These are phyloP conservation scores for Bifiguratus adelaidae DNA, from an alignment of 192 early-diverging fungal genomes.

Conservation along the genomic window DNA sequence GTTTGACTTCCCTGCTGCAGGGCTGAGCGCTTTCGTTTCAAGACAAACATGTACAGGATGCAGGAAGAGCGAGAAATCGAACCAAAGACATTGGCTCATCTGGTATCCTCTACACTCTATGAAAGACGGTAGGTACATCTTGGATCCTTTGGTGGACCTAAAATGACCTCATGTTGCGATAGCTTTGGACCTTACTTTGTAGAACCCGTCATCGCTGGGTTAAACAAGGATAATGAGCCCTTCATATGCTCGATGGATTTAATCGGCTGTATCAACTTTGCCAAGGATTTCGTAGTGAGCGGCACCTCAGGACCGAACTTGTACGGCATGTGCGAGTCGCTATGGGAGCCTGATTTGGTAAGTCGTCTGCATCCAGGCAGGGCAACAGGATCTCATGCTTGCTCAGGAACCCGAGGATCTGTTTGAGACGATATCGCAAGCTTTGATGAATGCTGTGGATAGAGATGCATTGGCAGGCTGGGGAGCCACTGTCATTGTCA, in stretches of 20 bases:
- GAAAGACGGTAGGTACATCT: constrained; percentile 54
- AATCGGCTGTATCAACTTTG: constrained; percentile 89
- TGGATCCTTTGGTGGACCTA: background rate
- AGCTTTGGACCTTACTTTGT: constrained; percentile 96
- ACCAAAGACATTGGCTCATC: constrained; percentile 83
- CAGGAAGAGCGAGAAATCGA: constrained; percentile 93
- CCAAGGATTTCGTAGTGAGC: constrained; percentile 90
- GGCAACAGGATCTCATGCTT: too few relatives aligned
- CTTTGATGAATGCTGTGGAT: constrained; percentile 89
- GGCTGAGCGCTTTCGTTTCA: constrained; percentile 81
- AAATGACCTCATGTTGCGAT: constrained; percentile 1
- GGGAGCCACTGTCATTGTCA: constrained; percentile 92
- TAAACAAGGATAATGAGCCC: constrained; percentile 82
- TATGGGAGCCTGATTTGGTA: constrained; percentile 98
- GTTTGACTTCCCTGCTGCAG: constrained; percentile 25
- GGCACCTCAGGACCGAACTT: constrained; percentile 82
- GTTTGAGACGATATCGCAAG: constrained; percentile 94
- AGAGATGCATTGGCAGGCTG: constrained; percentile 92
- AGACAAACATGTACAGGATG: constrained; percentile 93
- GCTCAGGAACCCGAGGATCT: constrained; percentile 96
- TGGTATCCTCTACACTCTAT: constrained; percentile 95
- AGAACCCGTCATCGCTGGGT: constrained; percentile 90
- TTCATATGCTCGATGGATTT: constrained; percentile 93
- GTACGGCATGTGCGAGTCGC: constrained; percentile 92
- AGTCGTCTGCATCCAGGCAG: too few relatives aligned